phyloP scores from a whole-genome alignment of 305 asterid genomes.

The Andrographis paniculata region DNA sequence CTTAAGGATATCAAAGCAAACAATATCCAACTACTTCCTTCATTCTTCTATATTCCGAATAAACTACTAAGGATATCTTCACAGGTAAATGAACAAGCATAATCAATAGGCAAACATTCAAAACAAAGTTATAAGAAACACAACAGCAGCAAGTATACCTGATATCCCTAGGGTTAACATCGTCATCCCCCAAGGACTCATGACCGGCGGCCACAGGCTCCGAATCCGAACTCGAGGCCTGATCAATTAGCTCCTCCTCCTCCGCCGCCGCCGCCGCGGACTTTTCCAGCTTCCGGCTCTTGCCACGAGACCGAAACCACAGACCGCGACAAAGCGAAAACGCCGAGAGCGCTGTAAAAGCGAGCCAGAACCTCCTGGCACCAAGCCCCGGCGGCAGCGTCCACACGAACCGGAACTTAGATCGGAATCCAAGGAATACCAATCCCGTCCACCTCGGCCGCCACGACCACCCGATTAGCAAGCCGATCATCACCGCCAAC shows the following conservation, averaged over 20 bases:
- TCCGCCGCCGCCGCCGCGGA: slow-evolving; percentile 23
- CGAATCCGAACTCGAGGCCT: slow-evolving; percentile 18
- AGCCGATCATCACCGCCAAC: slow-evolving; percentile 93
- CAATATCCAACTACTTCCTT: no score
- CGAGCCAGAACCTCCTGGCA: slow-evolving; percentile 79
- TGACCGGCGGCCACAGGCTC: slow-evolving; percentile 12
- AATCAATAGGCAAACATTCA: neutral
- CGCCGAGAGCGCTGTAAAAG: slow-evolving; percentile 87
- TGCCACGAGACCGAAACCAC: slow-evolving; percentile 51
- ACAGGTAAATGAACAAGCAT: neutral
- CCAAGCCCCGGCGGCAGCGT: slow-evolving; percentile 91
- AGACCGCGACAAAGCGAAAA: slow-evolving; percentile 72
- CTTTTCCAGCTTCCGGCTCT: slow-evolving; percentile 35
- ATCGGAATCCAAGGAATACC: slow-evolving; percentile 70
- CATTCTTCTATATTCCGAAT: no score
- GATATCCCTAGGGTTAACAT: slow-evolving; percentile 28
- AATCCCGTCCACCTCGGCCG: slow-evolving; percentile 85
- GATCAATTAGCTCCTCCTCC: no score
- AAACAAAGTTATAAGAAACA: neutral
- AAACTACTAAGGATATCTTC: no score
- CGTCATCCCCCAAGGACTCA: slow-evolving; percentile 23
- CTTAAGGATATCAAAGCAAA: no score
- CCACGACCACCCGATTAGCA: slow-evolving; percentile 96
- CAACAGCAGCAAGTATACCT: slow-evolving; percentile 18
- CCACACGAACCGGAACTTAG: slow-evolving; percentile 74